These are phyloP conservation scores for Trypanosoma rangeli DNA, from an alignment of 208 protist species.

Conservation along the genomic window DNA sequence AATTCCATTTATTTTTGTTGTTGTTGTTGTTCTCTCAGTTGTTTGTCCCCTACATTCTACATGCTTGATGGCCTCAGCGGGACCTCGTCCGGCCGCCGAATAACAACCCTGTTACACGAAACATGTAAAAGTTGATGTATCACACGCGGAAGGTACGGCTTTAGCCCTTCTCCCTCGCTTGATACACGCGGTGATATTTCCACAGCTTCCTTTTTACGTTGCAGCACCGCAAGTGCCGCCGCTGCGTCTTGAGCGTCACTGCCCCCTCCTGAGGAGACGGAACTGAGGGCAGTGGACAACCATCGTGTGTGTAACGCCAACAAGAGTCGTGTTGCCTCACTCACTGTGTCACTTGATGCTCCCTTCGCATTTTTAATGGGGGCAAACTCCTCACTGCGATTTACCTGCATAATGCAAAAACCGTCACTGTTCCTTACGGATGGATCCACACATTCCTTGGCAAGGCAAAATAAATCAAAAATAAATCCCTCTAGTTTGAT, in stretches of 20 bases:
- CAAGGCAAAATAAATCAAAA: constrained; percentile 95
- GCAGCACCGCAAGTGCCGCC: constrained; percentile 38
- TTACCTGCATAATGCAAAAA: constrained; percentile 88
- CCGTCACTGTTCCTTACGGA: constrained; percentile 6
- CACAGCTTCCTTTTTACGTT: constrained; percentile 30
- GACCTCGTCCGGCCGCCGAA: constrained; percentile 24
- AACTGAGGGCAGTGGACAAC: constrained; percentile 36
- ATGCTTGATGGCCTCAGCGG: constrained; percentile 20
- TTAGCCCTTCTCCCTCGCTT: constrained; percentile 90
- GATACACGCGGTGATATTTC: constrained; percentile 93
- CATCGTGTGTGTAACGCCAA: constrained; percentile 69
- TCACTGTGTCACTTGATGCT: constrained; percentile 74
- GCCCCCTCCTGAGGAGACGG: constrained; percentile 17
- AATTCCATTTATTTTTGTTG: constrained; percentile 2
- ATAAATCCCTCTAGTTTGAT: constrained; percentile 98
- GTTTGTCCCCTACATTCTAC: neutral
- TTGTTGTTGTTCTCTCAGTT: no score
- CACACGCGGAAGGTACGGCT: constrained; percentile 24
- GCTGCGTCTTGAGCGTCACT: neutral
- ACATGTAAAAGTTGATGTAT: constrained; percentile 35
- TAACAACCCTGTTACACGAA: constrained; percentile 5
- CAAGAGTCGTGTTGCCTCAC: constrained; percentile 79
- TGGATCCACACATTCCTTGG: constrained; percentile 34
- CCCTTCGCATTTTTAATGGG: constrained; percentile 97
- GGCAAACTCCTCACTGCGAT: constrained; percentile 93